phyloP scores from a whole-genome alignment of 192 early-diverging fungal genomes.

The Mortierella antarctica region DNA sequence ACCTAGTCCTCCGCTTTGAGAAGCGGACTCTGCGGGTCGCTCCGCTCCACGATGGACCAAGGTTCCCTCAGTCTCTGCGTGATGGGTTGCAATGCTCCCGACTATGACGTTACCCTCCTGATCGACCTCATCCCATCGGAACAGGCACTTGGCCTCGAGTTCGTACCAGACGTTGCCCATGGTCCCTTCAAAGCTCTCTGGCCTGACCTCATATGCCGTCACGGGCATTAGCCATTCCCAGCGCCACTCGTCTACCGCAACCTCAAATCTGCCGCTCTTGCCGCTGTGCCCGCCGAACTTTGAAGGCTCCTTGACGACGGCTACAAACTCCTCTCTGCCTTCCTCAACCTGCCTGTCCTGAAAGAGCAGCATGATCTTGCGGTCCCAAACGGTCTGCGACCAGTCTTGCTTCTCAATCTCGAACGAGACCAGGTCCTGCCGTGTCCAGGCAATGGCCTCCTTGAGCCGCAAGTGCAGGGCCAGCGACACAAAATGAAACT shows the following conservation, averaged over 20 bases:
- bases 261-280: slow-evolving; percentile 7
- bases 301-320: slow-evolving; percentile 31
- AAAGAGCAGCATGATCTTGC: slow-evolving; percentile 11
- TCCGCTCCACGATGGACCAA: background rate
- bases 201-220: slow-evolving; percentile 24
- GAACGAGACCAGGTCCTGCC: slow-evolving; percentile 36
- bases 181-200: slow-evolving; percentile 48
- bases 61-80: background rate
- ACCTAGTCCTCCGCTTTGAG: background rate
- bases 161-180: slow-evolving; percentile 55
- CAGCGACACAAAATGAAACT: slow-evolving; percentile 41
- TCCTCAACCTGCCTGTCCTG: slow-evolving; percentile 43
- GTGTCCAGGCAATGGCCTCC: slow-evolving; percentile 35
- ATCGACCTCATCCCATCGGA: slow-evolving; percentile 37
- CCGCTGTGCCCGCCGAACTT: background rate
- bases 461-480: slow-evolving; percentile 33
- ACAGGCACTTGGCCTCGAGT: slow-evolving; percentile 41
- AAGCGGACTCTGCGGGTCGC: background rate
- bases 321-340: slow-evolving; percentile 2
- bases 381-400: slow-evolving; percentile 45
- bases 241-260: slow-evolving; percentile 35
- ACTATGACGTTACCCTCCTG: slow-evolving; percentile 10
- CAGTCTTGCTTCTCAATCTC: slow-evolving; percentile 40
- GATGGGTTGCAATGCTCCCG: background rate
- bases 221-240: slow-evolving; percentile 50